Conservation (phyloP, 805 yeast genomes). For the Pichia occidentalis region DNA sequence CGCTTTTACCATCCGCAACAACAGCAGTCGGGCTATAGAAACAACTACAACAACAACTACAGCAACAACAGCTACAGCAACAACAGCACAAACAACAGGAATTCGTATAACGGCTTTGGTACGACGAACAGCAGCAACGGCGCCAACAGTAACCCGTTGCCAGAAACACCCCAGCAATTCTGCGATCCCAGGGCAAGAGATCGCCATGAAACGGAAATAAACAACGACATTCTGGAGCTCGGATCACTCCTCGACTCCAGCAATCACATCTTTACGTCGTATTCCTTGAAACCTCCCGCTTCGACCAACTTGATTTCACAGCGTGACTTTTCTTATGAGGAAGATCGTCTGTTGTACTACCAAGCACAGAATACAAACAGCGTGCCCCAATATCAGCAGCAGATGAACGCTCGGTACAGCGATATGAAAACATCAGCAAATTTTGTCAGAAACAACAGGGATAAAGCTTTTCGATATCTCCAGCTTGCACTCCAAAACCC, state of each 20-base stretch:
- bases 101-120: slow-evolving; percentile 7
- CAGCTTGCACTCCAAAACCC: slow-evolving; percentile 38
- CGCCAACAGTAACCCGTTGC: not conserved
- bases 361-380: slow-evolving; percentile 35
- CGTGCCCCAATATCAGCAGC: slow-evolving; percentile 34
- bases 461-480: slow-evolving; percentile 51
- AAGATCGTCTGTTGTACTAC: slow-evolving; percentile 40
- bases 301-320: slow-evolving; percentile 41
- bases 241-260: slow-evolving; percentile 13
- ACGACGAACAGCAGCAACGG: slow-evolving; percentile 5
- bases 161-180: slow-evolving; percentile 8
- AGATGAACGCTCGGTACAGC: slow-evolving; percentile 35
- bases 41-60: slow-evolving; percentile 7
- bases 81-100: slow-evolving; percentile 1
- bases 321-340: slow-evolving; percentile 51
- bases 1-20: slow-evolving; percentile 34
- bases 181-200: slow-evolving; percentile 4
- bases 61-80: slow-evolving; percentile 7
- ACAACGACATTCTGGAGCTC: slow-evolving; percentile 22
- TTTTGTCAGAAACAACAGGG: slow-evolving; percentile 34
- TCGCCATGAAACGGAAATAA: slow-evolving; percentile 17
- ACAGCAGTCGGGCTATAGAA: slow-evolving; percentile 9
- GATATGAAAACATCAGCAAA: slow-evolving; percentile 42
- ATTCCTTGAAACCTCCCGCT: slow-evolving; percentile 45
- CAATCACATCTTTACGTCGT: slow-evolving; percentile 35